Evolutionary conservation across 306 rosid genomes (phyloP).

Genomic region (Lagenaria siceraria): DNA sequence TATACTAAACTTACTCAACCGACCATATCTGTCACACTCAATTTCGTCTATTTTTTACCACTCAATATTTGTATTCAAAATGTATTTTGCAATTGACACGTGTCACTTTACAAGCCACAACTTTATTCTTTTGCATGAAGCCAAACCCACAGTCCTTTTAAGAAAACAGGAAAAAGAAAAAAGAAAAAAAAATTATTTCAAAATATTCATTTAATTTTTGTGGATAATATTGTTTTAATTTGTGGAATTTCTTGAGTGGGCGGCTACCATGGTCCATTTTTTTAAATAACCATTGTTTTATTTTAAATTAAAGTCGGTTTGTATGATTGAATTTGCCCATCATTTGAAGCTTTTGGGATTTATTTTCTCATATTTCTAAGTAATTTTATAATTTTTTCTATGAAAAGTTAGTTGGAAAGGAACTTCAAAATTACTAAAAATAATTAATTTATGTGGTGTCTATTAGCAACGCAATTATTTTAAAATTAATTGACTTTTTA

Average conservation of each 20-base stretch:
- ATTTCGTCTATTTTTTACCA: neutral
- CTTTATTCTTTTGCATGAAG: neutral
- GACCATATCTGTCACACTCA: neutral
- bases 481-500: neutral
- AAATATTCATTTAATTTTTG: neutral
- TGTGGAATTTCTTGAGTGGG: conserved; percentile 3
- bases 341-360: neutral
- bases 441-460: neutral
- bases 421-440: neutral
- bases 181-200: neutral
- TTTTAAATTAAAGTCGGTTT: neutral
- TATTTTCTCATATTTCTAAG: no score
- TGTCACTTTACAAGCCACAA: neutral
- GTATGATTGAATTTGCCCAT: neutral
- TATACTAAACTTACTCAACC: neutral
- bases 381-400: no score
- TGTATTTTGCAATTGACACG: neutral
- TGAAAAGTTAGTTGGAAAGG: neutral
- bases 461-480: neutral
- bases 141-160: neutral
- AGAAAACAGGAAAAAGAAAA: no score
- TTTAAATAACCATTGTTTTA: neutral
- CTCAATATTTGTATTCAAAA: neutral
- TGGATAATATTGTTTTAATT: neutral
- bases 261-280: neutral